These are phyloP conservation scores for Letharia columbiana DNA, from an alignment of 495 filamentous ascomycete species.

Conservation along the genomic window DNA sequence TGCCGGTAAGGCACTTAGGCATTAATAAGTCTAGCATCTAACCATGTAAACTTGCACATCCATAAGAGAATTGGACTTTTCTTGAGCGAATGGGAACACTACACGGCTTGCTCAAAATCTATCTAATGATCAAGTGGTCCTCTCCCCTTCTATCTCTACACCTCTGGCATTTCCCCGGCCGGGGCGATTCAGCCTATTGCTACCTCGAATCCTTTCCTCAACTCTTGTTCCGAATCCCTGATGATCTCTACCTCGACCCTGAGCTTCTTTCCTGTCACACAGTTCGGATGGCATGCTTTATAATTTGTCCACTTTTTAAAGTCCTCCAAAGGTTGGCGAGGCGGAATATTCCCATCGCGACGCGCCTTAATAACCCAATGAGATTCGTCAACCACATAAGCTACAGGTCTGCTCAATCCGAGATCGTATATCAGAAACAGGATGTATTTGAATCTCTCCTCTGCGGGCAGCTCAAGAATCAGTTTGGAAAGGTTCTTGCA, in stretches of 20 bases:
- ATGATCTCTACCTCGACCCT: background rate
- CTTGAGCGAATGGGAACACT: too few relatives aligned
- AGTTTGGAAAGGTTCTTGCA: constrained; percentile 1
- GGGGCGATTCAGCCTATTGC: background rate
- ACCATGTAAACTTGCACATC: too few relatives aligned
- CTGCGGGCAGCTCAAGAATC: background rate
- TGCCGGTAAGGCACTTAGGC: background rate
- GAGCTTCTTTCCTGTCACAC: background rate
- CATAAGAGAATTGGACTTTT: too few relatives aligned
- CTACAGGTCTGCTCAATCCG: too few relatives aligned
- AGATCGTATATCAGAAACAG: background rate
- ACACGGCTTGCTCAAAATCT: too few relatives aligned
- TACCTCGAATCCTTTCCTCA: background rate
- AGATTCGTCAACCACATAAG: background rate
- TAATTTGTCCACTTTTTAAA: background rate
- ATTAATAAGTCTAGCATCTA: background rate
- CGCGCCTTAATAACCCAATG: background rate
- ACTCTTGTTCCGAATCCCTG: background rate
- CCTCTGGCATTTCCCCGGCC: too few relatives aligned
- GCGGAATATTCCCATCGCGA: too few relatives aligned
- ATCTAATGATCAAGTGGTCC: too few relatives aligned
- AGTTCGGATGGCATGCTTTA: background rate
- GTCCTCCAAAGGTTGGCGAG: too few relatives aligned
- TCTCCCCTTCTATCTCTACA: too few relatives aligned
- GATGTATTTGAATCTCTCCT: background rate